Percentiles rank a stretch among this genome's conserved stretches.
Conservation (phyloP, 139 green algal species). For the Mesotaenium endlicherianum region DNA sequence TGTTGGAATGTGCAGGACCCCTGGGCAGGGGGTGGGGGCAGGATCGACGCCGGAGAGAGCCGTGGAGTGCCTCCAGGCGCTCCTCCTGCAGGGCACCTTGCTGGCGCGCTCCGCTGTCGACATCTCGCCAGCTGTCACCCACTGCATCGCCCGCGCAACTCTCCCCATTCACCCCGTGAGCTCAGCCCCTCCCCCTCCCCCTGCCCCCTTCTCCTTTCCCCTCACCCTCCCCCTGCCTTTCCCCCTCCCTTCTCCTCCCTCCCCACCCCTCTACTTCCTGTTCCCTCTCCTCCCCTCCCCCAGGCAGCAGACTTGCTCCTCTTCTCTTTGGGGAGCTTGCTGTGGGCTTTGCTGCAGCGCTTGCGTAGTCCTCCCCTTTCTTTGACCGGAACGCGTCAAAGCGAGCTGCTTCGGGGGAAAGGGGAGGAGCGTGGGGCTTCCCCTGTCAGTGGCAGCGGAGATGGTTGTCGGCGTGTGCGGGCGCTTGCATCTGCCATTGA, state of each 20-base stretch:
- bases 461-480: no score
- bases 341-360: no score
- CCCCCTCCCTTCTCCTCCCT: neutral
- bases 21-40: neutral
- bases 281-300: neutral
- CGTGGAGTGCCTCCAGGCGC: neutral
- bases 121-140: neutral
- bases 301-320: no score
- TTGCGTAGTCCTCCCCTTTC: no score
- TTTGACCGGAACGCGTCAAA: no score
- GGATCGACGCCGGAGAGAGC: neutral
- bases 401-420: no score
- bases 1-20: neutral
- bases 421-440: no score
- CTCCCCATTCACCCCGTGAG: slow-evolving; percentile 3
- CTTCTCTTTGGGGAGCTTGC: no score
- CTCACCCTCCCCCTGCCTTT: neutral
- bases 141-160: neutral
- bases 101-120: neutral
- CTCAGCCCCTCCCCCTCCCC: neutral
- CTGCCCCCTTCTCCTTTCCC: neutral
- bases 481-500: no score
- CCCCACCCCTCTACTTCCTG: neutral
- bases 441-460: no score
- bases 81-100: neutral